Evolutionary conservation across 352 stramenopile species (phyloP).

Genomic region (Pythium aphanidermatum): DNA sequence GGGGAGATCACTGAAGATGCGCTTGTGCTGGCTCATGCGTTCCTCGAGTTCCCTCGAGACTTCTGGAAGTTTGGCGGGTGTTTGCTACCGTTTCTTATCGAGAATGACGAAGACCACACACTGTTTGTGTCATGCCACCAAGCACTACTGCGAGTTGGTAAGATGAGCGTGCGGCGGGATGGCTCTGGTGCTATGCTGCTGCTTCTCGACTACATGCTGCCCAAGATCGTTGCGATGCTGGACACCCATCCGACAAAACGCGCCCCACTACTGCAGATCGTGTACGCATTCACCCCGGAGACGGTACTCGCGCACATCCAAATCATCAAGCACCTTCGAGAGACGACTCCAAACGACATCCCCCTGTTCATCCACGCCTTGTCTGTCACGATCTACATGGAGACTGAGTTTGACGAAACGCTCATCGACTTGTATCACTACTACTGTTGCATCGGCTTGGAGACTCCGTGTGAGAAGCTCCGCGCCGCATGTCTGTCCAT

Average conservation of each 20-base stretch:
- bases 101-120: conserved; percentile 37
- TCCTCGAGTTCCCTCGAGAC: conserved; percentile 72
- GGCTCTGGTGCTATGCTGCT: conserved; percentile 32
- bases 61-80: conserved; percentile 72
- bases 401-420: conserved; percentile 59
- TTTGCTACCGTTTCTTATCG: conserved; percentile 42
- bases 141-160: conserved; percentile 33
- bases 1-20: conserved; percentile 35
- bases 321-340: conserved; percentile 68
- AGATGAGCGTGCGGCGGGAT: conserved; percentile 44
- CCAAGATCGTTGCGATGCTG: conserved; percentile 30
- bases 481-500: conserved; percentile 74
- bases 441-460: conserved; percentile 81
- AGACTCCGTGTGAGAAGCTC: conserved; percentile 66
- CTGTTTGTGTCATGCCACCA: conserved; percentile 32
- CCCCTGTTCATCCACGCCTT: conserved; percentile 71
- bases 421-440: conserved; percentile 84
- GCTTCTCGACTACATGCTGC: conserved; percentile 51
- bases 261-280: conserved; percentile 40
- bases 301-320: conserved; percentile 62
- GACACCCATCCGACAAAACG: conserved; percentile 32
- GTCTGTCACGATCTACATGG: conserved; percentile 61
- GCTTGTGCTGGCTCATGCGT: conserved; percentile 47
- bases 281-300: conserved; percentile 53
- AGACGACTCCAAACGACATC: conserved; percentile 53